Percentiles rank a stretch among this genome's conserved stretches.
These are phyloP conservation scores for Combretum micranthum DNA, from an alignment of 345 rosid genomes.

Conservation along the genomic window DNA sequence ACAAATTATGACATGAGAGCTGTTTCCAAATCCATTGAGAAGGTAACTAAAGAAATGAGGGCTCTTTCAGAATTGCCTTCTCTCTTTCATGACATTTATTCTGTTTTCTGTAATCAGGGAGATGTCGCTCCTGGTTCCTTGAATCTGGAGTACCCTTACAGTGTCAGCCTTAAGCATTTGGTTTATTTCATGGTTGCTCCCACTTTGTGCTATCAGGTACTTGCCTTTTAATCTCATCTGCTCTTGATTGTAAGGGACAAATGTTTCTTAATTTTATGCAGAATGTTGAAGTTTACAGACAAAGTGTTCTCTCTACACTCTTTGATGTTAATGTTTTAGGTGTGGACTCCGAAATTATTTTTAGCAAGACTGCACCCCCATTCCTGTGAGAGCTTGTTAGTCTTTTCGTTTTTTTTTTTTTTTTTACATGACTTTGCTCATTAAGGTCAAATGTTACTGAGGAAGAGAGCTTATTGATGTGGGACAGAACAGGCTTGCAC, in stretches of 20 bases:
- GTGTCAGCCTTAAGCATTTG: constrained; percentile 68
- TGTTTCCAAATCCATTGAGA: constrained; percentile 45
- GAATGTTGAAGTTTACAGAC: not conserved
- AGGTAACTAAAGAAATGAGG: constrained; percentile 33
- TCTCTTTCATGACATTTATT: not conserved
- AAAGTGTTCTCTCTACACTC: too few relatives aligned
- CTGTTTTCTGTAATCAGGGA: constrained; percentile 34
- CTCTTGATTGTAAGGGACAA: not conserved
- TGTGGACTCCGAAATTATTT: too few relatives aligned
- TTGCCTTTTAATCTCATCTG: not conserved
- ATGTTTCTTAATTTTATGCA: not conserved
- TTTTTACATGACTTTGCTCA: too few relatives aligned
- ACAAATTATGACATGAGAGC: constrained; percentile 80
- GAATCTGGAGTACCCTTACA: constrained; percentile 31
- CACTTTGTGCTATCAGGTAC: constrained; percentile 96
- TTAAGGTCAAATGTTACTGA: too few relatives aligned
- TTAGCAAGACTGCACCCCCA: too few relatives aligned
- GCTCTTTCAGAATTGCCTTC: too few relatives aligned
- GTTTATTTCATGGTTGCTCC: constrained; percentile 96
- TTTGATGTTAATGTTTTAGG: too few relatives aligned
- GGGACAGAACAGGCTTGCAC: too few relatives aligned
- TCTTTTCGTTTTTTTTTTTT: too few relatives aligned
- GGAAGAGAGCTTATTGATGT: too few relatives aligned
- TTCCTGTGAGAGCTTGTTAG: too few relatives aligned
- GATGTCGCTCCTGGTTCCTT: constrained; percentile 18